These are phyloP conservation scores for Fusarium sarcochroum DNA, from an alignment of 2,329 filamentous ascomycete genomes.

Conservation along the genomic window DNA sequence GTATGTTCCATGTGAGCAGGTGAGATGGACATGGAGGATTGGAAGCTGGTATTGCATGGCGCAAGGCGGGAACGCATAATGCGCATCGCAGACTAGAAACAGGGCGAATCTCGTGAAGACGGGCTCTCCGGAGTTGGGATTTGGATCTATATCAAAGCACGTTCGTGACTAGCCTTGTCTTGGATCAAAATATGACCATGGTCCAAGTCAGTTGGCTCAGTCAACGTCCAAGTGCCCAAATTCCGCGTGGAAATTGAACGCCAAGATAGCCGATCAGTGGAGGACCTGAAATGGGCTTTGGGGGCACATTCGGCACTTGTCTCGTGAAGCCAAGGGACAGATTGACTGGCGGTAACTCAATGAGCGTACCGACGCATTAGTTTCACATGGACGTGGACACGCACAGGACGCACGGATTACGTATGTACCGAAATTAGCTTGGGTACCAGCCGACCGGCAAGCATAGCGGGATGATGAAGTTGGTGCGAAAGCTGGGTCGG, in stretches of 20 bases:
- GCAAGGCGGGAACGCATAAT: constrained; percentile 1
- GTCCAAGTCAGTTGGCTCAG: not conserved
- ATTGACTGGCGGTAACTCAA: constrained; percentile 12
- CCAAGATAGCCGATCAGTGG: not conserved
- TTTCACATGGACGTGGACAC: constrained; percentile 13
- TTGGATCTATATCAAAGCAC: not conserved
- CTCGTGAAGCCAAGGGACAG: constrained; percentile 11
- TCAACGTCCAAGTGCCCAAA: not conserved
- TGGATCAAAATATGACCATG: constrained; percentile 31
- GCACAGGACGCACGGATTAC: constrained; percentile 30
- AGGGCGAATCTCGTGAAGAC: not conserved
- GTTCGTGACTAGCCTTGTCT: constrained; percentile 38
- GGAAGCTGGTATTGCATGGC: constrained; percentile 9
- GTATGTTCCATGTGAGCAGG: not conserved
- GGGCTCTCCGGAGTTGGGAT: constrained; percentile 11
- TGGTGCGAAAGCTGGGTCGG: constrained; percentile 21
- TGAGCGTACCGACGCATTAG: constrained; percentile 30
- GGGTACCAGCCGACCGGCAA: constrained; percentile 41
- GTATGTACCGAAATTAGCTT: constrained; percentile 39
- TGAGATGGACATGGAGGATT: not conserved
- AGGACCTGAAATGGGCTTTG: constrained; percentile 5
- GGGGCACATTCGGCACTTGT: constrained; percentile 23
- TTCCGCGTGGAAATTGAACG: not conserved
- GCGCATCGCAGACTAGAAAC: not conserved
- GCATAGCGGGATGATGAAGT: constrained; percentile 41